Evolutionary conservation across 2,329 filamentous ascomycete genomes (phyloP).

Genomic region (Fusarium subglutinans): DNA sequence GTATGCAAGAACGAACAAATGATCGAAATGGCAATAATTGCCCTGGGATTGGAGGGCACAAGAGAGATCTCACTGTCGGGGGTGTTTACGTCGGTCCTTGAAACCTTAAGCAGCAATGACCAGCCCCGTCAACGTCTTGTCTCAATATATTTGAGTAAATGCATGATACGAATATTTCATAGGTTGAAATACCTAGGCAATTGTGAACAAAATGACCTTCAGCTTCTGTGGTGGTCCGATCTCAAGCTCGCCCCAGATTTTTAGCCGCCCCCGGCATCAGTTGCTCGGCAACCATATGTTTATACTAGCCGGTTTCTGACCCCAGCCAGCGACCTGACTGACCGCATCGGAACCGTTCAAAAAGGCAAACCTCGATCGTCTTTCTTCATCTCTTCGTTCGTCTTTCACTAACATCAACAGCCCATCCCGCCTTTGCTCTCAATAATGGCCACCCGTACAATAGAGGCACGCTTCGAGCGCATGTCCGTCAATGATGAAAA

Average conservation of each 20-base stretch:
- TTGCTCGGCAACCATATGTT: slow-evolving; percentile 29
- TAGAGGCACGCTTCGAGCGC: slow-evolving; percentile 90
- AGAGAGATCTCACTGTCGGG: not conserved
- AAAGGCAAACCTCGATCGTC: slow-evolving; percentile 22
- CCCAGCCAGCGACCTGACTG: slow-evolving; percentile 16
- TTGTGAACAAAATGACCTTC: not conserved
- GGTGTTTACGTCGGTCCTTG: not conserved
- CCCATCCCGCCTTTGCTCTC: not conserved
- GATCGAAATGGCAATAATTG: not conserved
- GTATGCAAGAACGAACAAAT: not conserved
- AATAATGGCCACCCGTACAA: slow-evolving; percentile 75
- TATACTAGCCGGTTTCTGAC: slow-evolving; percentile 10
- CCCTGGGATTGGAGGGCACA: not conserved
- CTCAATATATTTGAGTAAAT: not conserved
- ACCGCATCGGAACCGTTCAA: slow-evolving; percentile 20
- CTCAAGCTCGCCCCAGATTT: slow-evolving; percentile 2
- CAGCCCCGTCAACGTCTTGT: not conserved
- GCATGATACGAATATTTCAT: not conserved
- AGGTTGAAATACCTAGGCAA: not conserved
- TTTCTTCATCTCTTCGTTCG: slow-evolving; percentile 11
- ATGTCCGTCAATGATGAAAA: slow-evolving; percentile 92
- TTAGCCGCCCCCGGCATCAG: not conserved
- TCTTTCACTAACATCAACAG: slow-evolving; percentile 39
- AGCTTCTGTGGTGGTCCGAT: not conserved
- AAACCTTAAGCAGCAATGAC: not conserved